phyloP scores from a whole-genome alignment of 441 rosid genomes.

The Erodium chrysanthum region DNA sequence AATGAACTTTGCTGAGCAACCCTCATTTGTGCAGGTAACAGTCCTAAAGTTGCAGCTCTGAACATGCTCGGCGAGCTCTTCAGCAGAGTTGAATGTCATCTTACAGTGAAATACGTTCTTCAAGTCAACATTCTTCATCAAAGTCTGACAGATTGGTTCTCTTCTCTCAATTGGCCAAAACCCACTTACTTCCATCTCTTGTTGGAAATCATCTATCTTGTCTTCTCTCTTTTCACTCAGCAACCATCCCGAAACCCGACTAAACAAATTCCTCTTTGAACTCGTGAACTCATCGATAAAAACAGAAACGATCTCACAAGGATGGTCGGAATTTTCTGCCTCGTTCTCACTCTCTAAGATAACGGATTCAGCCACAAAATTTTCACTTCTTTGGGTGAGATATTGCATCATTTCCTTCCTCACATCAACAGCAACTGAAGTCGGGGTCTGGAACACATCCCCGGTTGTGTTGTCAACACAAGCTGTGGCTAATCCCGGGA shows the following conservation, averaged over 20 bases:
- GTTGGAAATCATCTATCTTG: conserved; percentile 65
- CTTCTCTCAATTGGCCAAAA: conserved; percentile 66
- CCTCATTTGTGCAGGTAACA: conserved; percentile 54
- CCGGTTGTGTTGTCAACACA: conserved; percentile 84
- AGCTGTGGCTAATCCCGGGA: conserved; percentile 72
- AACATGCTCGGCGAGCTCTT: conserved; percentile 46
- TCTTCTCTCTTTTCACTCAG: conserved; percentile 81
- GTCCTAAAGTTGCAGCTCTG: conserved; percentile 46
- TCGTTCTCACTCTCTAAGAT: conserved; percentile 44
- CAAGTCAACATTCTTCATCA: conserved; percentile 72
- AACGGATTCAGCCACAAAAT: conserved; percentile 63
- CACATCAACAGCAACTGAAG: conserved; percentile 64
- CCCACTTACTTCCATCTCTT: conserved; percentile 72
- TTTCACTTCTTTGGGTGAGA: conserved; percentile 59
- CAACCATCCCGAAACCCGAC: conserved; percentile 81
- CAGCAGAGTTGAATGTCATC: conserved; percentile 39
- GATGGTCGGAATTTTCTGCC: conserved; percentile 50
- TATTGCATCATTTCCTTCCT: conserved; percentile 69
- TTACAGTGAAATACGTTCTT: conserved; percentile 56
- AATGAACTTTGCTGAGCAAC: conserved; percentile 46
- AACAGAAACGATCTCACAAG: conserved; percentile 53
- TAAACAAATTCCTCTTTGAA: conserved; percentile 59
- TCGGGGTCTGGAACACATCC: conserved; percentile 60
- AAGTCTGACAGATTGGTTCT: conserved; percentile 43
- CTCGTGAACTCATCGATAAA: conserved; percentile 72